These are phyloP conservation scores for Yamadazyma friedrichii DNA, from an alignment of 1,139 yeast species.

Conservation along the genomic window DNA sequence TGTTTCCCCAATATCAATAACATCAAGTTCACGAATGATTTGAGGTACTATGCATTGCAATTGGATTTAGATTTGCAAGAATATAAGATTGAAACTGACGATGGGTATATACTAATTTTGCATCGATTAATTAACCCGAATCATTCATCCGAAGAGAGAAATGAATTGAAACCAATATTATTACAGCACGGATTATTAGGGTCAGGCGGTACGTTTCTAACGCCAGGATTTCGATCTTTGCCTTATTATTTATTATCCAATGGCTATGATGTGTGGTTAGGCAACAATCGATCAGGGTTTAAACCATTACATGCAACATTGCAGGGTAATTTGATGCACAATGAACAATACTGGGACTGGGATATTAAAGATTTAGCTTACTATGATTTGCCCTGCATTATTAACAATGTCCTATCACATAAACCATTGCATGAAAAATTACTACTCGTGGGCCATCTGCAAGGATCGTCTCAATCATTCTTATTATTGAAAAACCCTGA, in stretches of 20 bases:
- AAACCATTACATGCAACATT: conserved; percentile 55
- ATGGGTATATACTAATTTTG: conserved; percentile 69
- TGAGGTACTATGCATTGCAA: conserved; percentile 64
- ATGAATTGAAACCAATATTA: conserved; percentile 56
- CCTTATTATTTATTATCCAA: conserved; percentile 58
- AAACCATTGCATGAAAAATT: conserved; percentile 48
- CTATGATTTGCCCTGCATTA: conserved; percentile 71
- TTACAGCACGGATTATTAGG: conserved; percentile 85
- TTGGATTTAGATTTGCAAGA: conserved; percentile 60
- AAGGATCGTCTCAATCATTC: conserved; percentile 87
- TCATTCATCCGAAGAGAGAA: conserved; percentile 29
- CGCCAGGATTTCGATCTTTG: conserved; percentile 73
- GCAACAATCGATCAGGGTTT: conserved; percentile 88
- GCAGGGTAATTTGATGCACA: conserved; percentile 44
- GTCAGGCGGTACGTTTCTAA: conserved; percentile 80
- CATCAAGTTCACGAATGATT: conserved; percentile 28
- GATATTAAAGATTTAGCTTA: conserved; percentile 77
- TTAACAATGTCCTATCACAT: conserved; percentile 54
- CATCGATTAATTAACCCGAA: conserved; percentile 62
- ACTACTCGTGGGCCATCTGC: conserved; percentile 79
- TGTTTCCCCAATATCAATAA: conserved; percentile 31
- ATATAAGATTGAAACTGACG: conserved; percentile 66
- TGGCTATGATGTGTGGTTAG: conserved; percentile 93
- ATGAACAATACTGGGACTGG: conserved; percentile 76
- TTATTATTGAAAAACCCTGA: conserved; percentile 47